Evolutionary conservation across 306 rosid genomes (phyloP), one percentile per base, ranked within the genome.

Genomic region (Vigna unguiculata): DNA sequence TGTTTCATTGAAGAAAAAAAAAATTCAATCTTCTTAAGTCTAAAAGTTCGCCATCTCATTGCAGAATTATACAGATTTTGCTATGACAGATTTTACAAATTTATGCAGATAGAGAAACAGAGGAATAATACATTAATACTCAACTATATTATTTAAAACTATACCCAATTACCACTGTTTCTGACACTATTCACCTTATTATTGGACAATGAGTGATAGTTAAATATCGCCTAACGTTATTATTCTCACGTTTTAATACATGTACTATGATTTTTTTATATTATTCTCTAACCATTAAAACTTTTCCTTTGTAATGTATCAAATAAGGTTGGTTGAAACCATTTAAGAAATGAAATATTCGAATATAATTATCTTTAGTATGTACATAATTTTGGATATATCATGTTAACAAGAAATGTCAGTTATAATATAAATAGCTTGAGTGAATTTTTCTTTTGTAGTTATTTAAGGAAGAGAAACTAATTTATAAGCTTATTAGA

Each of bases 81-180:
- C 45, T 24, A 16, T 57, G 1, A 57, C 13, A 57, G 13, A 36
- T 36, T 38, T 0, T 9, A 55, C 6, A 22, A 57, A 57, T 57
- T 59, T 59, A 59, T 59, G 16, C 11, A 14, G 40, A 12, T 14
- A 28, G 41, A 59, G 20, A 59, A 22, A 40, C 3, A 40, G 45
- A 28, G 32, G 32, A 28, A 28, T 2, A 28, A 28, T 2, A 59
- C 5, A 28, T 59, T 59, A 28, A 59, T n/a, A 34, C 38, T 34
- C 22, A 62, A 62, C 68, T 62, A n/a, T 47, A 34, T 34, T 34
- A 62, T 62, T 62, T n/a, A 62, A 62, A 62, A 62, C 47, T 8
- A n/a, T 46, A 34, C 1, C 68, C 4, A 62, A 17, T 34, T n/a
- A 22, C 9, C 47, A 7, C 47, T 62, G 47, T 62, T 62, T n/a